These are phyloP conservation scores for Didymella pinodella DNA, from an alignment of 2,329 filamentous ascomycete genomes.

Conservation along the genomic window DNA sequence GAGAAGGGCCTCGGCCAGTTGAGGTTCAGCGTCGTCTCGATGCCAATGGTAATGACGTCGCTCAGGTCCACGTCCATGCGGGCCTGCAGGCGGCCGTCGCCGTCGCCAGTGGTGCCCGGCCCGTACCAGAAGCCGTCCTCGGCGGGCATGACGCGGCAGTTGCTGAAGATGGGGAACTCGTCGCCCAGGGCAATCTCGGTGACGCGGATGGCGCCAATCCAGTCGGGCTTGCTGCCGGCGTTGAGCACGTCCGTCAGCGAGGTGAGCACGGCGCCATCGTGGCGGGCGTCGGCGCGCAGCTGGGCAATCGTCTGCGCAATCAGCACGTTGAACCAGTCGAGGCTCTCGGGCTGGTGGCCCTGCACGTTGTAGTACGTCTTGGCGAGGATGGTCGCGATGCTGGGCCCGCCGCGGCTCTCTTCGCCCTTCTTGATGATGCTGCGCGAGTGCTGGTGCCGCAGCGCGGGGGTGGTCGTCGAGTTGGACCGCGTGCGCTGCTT, in stretches of 20 bases:
- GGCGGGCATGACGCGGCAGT: conserved; percentile 93
- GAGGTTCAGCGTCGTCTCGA: conserved; percentile 91
- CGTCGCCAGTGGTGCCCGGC: conserved; percentile 58
- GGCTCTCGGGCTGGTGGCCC: conserved; percentile 91
- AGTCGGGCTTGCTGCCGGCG: conserved; percentile 84
- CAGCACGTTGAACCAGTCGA: conserved; percentile 99
- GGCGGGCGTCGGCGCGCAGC: conserved; percentile 88
- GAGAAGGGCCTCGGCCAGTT: conserved; percentile 93
- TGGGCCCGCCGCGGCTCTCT: conserved; percentile 66
- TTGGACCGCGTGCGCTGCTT: conserved; percentile 46
- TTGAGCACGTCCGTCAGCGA: conserved; percentile 88
- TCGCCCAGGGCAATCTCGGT: conserved; percentile 94
- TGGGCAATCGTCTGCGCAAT: conserved; percentile 97
- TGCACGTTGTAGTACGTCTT: conserved; percentile 99
- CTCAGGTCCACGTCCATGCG: conserved; percentile 96
- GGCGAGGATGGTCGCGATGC: conserved; percentile 90
- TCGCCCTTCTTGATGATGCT: conserved; percentile 56
- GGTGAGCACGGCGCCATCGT: conserved; percentile 87
- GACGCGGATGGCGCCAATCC: conserved; percentile 90
- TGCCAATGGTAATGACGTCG: conserved; percentile 91
- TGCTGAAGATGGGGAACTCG: conserved; percentile 98
- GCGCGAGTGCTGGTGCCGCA: conserved; percentile 50
- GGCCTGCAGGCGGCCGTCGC: conserved; percentile 84
- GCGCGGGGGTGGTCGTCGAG: conserved; percentile 43
- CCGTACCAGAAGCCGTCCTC: conserved; percentile 70